Evolutionary conservation across 2,329 filamentous ascomycete species (phyloP).

Genomic region (Diplodia corticola): DNA sequence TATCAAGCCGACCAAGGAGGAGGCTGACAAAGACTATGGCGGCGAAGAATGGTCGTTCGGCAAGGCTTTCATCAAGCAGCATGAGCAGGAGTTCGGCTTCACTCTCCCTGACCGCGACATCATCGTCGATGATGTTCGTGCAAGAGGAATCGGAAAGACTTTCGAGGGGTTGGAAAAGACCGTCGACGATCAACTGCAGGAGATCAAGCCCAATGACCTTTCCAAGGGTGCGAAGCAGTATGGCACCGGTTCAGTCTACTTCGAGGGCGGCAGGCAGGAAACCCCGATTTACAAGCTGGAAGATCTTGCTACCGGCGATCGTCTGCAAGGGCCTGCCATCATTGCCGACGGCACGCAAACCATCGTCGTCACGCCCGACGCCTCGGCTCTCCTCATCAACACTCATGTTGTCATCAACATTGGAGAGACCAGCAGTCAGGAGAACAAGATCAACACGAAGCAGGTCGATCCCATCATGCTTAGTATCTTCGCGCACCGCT

Average conservation of each 20-base stretch:
- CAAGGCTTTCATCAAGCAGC: slow-evolving; percentile 79
- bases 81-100: slow-evolving; percentile 92
- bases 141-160: slow-evolving; percentile 85
- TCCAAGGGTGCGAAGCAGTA: slow-evolving; percentile 64
- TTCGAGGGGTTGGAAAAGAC: slow-evolving; percentile 78
- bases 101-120: slow-evolving; percentile 82
- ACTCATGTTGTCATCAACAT: slow-evolving; percentile 91
- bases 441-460: slow-evolving; percentile 52
- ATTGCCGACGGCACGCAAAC: slow-evolving; percentile 88
- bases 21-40: slow-evolving; percentile 59
- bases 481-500: slow-evolving; percentile 76
- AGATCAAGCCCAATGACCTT: slow-evolving; percentile 61
- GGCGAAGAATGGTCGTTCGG: slow-evolving; percentile 80
- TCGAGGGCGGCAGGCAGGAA: slow-evolving; percentile 74
- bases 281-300: slow-evolving; percentile 84
- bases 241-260: slow-evolving; percentile 72
- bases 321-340: slow-evolving; percentile 77
- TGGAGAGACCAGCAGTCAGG: slow-evolving; percentile 55
- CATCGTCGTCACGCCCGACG: slow-evolving; percentile 80
- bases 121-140: slow-evolving; percentile 85
- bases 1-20: slow-evolving; percentile 67
- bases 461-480: slow-evolving; percentile 74
- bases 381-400: slow-evolving; percentile 73
- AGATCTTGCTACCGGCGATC: slow-evolving; percentile 69
- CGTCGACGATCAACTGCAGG: slow-evolving; percentile 78